Base-by-base conservation (phyloP, 2,329 filamentous ascomycete genomes). In the Phyllosticta citriasiana region DNA sequence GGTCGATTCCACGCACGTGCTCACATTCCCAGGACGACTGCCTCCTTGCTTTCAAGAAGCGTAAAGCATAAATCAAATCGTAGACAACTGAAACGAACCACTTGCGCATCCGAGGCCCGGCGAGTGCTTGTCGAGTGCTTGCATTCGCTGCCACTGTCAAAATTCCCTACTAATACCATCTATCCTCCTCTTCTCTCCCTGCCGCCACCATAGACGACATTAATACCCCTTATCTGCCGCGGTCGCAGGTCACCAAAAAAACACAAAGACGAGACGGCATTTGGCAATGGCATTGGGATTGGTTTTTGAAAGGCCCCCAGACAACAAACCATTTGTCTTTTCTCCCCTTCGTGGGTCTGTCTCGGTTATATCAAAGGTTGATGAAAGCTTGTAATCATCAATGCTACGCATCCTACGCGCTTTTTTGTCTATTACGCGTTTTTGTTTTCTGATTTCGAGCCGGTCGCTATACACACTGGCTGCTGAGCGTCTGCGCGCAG, bases 1-100 rank as follows among this genome's bases (percentile, higher is more conserved):
- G 52, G 40, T 52, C 58, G 35, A 47, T 47, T 27, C 52, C 33
- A 26, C 14, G 14, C 54, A 33, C n/a, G 25, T 22, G 40, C 58
- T 61, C 30, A 61, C 55, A 22, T 16, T 35, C 51, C n/a, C 55
- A 64, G 63, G 63, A 64, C 30, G 57, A 64, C 47, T 64, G 63
- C 63, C 63, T 30, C 56, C 60, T 64, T 26, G 53, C 60, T 40
- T 64, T 64, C 51, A 62, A 55, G 53, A 60, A 57, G 57, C 52
- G 63, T 24, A 22, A 47, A 47, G 40, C 40, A 47, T 47, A 16
- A 47, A 47, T 16, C 40, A 47, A 47, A 1, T n/a, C 12, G n/a
- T 47, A 47, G 40, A 47, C n/a, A 47, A n/a, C 40, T 6, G 40
- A n/a, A 4, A 47, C 40, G 40, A 47, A 19, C 1, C 40, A 47